Evolutionary conservation across 495 filamentous ascomycete genomes (phyloP).

Genomic region (Viridothelium virens): DNA sequence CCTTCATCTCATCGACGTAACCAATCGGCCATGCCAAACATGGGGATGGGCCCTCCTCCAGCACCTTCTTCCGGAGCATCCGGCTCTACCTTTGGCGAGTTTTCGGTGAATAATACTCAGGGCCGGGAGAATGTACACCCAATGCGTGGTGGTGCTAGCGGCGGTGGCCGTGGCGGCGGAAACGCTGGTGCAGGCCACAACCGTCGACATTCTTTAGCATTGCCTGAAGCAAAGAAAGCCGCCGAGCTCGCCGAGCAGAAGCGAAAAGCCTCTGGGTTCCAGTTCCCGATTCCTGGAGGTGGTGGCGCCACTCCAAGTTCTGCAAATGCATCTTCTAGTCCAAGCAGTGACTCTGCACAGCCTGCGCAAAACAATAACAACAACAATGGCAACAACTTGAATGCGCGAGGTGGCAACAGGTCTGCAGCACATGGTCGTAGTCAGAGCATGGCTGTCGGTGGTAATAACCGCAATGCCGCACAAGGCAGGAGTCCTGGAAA

Average conservation of each 20-base stretch:
- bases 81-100: slow-evolving; percentile 71
- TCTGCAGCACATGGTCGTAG: slow-evolving; percentile 54
- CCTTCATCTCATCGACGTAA: slow-evolving; percentile 90
- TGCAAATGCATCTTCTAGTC: slow-evolving; percentile 42
- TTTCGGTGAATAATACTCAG: slow-evolving; percentile 51
- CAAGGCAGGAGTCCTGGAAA: slow-evolving; percentile 49
- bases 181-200: slow-evolving; percentile 72
- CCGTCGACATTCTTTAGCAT: slow-evolving; percentile 85
- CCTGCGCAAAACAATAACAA: slow-evolving; percentile 33
- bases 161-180: slow-evolving; percentile 66
- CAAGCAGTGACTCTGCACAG: slow-evolving; percentile 31
- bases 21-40: slow-evolving; percentile 90
- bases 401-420: slow-evolving; percentile 43
- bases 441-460: slow-evolving; percentile 62
- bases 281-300: slow-evolving; percentile 79
- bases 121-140: slow-evolving; percentile 53
- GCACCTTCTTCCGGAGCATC: slow-evolving; percentile 94
- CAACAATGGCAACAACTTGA: slow-evolving; percentile 15
- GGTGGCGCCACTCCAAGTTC: slow-evolving; percentile 42
- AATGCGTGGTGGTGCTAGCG: slow-evolving; percentile 39
- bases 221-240: slow-evolving; percentile 95
- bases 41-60: slow-evolving; percentile 88
- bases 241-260: slow-evolving; percentile 96
- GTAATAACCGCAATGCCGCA: slow-evolving; percentile 45
- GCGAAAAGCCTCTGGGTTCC: slow-evolving; percentile 84